Evolutionary conservation across 495 filamentous ascomycete genomes (phyloP), one percentile per base, ranked within the genome.

Genomic region (Penicillium cinerascens): DNA sequence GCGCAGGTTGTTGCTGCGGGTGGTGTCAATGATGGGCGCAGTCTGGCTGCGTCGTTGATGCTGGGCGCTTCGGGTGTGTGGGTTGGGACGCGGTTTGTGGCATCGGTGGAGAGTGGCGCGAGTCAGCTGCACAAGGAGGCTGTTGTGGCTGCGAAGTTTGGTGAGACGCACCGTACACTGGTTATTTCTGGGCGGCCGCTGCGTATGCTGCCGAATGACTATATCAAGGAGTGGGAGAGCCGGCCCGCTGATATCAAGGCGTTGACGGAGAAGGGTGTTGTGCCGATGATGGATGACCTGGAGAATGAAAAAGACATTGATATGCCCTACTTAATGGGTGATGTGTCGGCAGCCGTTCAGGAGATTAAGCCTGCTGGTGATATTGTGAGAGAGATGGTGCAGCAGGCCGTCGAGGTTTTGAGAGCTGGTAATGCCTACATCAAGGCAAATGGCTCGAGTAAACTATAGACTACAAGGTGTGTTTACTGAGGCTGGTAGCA

Each of bases 321-420:
- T 62, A 75, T 85, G 49, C 91, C 91, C 25, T 91, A 89, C 68
- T 57, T 96, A 56, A 96, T 96, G 91, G 91, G 91, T n/a, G 89
- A 95, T 74, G 91, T 96, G 15, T 87, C 90, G 0, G 92, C 86
- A 2, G 74, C 81, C 9, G 83, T 97, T 22, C 66, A 71, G 36
- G 80, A 85, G 43, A 79, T 97, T 37, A 80, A 88, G 72, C 91
- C 92, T 1, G 92, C 92, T 0, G 81, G 75, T 40, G 75, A 81
- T 59, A 95, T 97, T 70, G 83, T 97, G 17, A 80, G 81, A 49
- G 87, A 92, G 62, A 95, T 96, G 86, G 87, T 95, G n/a, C 65
- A 69, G 33, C 85, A 92, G 70, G 89, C 91, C 2, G 82, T 89
- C 17, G 77, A 78, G 8, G 78, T 87, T 71, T 64, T 96, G 49